These are phyloP conservation scores for Zhuliangozyma parablackwelliae DNA, from an alignment of 1,139 yeast genomes.

Conservation along the genomic window DNA sequence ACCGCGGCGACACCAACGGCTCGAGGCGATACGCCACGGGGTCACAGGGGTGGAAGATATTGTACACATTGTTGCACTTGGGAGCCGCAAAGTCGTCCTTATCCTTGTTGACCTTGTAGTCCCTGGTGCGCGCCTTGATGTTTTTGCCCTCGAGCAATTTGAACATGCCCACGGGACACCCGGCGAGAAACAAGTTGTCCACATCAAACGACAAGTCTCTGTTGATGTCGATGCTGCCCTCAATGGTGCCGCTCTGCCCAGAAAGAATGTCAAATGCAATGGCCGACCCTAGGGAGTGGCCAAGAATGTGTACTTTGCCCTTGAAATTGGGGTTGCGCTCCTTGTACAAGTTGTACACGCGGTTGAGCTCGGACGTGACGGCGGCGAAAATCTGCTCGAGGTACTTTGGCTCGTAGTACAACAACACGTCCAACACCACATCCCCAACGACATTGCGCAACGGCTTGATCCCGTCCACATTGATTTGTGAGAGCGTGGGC, in stretches of 20 bases:
- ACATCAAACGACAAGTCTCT: constrained; percentile 61
- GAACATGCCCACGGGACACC: constrained; percentile 89
- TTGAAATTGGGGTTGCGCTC: constrained; percentile 68
- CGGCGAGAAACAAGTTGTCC: constrained; percentile 72
- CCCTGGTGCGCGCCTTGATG: constrained; percentile 35
- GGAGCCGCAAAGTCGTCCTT: constrained; percentile 32
- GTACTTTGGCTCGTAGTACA: constrained; percentile 78
- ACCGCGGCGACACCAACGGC: constrained; percentile 60
- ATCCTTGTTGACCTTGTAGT: constrained; percentile 8
- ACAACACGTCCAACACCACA: constrained; percentile 77
- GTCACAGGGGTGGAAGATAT: constrained; percentile 83
- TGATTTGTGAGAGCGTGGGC: constrained; percentile 69
- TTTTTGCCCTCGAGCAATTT: constrained; percentile 60
- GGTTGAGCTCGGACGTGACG: constrained; percentile 68
- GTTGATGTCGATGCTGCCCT: constrained; percentile 17
- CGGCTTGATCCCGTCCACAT: constrained; percentile 76
- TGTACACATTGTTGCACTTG: constrained; percentile 59
- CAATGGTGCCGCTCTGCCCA: constrained; percentile 42
- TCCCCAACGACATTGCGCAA: constrained; percentile 78
- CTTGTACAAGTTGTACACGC: constrained; percentile 56
- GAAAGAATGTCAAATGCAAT: constrained; percentile 75
- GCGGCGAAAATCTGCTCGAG: constrained; percentile 57
- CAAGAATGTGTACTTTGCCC: constrained; percentile 78
- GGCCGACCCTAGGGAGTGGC: constrained; percentile 89
- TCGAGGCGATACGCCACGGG: constrained; percentile 86